phyloP scores from a whole-genome alignment of 1,139 yeast species.

The Yamadazyma dushanensis region DNA sequence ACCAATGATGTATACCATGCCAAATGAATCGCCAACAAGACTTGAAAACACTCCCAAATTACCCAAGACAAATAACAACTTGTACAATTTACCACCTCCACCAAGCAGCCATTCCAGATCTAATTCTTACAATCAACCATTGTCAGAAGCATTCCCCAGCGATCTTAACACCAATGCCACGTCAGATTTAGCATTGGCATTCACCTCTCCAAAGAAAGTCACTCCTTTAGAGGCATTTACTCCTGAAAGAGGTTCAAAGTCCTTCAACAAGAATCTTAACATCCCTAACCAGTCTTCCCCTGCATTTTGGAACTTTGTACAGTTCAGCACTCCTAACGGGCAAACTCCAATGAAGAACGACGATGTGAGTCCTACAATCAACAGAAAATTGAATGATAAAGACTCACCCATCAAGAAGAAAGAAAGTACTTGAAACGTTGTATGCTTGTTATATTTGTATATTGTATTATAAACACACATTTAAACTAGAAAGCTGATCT shows the following conservation, averaged over 20 bases:
- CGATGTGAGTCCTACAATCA: constrained; percentile 43
- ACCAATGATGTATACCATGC: constrained; percentile 17
- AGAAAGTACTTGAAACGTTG: constrained; percentile 9
- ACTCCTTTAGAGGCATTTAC: constrained; percentile 78
- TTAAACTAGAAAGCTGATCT: constrained; percentile 38
- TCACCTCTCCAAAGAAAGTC: constrained; percentile 55
- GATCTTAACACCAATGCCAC: constrained; percentile 20
- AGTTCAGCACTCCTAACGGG: constrained; percentile 67
- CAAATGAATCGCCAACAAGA: constrained; percentile 31
- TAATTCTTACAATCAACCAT: constrained; percentile 27
- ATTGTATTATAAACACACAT: constrained; percentile 9
- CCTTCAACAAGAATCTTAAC: constrained; percentile 18
- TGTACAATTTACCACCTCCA: constrained; percentile 40
- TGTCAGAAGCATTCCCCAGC: constrained; percentile 15
- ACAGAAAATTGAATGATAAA: constrained; percentile 24
- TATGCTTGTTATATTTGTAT: constrained; percentile 4
- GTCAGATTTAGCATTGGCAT: constrained; percentile 38
- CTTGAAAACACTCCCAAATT: constrained; percentile 35
- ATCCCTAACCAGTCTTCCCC: constrained; percentile 57
- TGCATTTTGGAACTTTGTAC: constrained; percentile 78
- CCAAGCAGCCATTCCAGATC: constrained; percentile 28
- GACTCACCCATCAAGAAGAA: constrained; percentile 16
- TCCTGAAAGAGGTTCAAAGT: constrained; percentile 69
- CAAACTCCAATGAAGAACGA: constrained; percentile 45
- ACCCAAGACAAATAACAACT: constrained; percentile 32